These are phyloP conservation scores for Lasiodiplodia hormozganensis DNA, from an alignment of 2,329 filamentous ascomycete species.

Conservation along the genomic window DNA sequence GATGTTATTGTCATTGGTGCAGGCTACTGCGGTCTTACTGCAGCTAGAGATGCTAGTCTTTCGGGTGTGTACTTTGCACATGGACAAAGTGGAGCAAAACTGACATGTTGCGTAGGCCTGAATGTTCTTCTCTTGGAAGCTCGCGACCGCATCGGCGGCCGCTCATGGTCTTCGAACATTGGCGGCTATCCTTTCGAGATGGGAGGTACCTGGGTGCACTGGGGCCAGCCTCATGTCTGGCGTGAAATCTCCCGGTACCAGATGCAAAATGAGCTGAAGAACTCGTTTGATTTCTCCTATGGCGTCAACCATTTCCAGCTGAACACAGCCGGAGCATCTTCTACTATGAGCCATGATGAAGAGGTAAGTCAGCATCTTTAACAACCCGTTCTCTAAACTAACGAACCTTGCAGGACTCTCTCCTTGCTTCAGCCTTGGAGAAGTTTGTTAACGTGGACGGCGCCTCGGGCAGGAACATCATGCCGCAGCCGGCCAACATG, in stretches of 20 bases:
- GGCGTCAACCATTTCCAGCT: slow-evolving; percentile 54
- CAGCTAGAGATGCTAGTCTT: slow-evolving; percentile 35
- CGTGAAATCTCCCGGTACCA: slow-evolving; percentile 56
- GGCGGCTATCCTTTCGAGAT: slow-evolving; percentile 46
- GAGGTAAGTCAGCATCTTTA: slow-evolving; percentile 37
- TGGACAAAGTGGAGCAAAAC: neutral
- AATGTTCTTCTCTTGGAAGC: slow-evolving; percentile 40
- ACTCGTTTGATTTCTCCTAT: slow-evolving; percentile 49
- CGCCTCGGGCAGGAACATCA: slow-evolving; percentile 43
- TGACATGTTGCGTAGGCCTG: neutral
- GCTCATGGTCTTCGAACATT: slow-evolving; percentile 50
- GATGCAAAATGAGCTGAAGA: slow-evolving; percentile 41
- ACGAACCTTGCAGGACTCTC: slow-evolving; percentile 36
- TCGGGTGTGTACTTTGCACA: slow-evolving; percentile 37
- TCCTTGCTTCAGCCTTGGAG: slow-evolving; percentile 44
- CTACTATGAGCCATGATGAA: slow-evolving; percentile 52
- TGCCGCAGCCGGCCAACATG: slow-evolving; percentile 52
- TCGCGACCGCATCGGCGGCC: slow-evolving; percentile 52
- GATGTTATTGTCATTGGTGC: slow-evolving; percentile 39
- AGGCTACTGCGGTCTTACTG: slow-evolving; percentile 38
- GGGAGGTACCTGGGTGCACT: slow-evolving; percentile 53
- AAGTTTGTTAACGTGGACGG: slow-evolving; percentile 59
- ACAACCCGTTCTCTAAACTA: neutral
- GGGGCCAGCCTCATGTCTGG: slow-evolving; percentile 37
- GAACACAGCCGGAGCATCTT: slow-evolving; percentile 38